Base-by-base conservation (phyloP, 257 asterid species). In the Salvia hispanica region DNA sequence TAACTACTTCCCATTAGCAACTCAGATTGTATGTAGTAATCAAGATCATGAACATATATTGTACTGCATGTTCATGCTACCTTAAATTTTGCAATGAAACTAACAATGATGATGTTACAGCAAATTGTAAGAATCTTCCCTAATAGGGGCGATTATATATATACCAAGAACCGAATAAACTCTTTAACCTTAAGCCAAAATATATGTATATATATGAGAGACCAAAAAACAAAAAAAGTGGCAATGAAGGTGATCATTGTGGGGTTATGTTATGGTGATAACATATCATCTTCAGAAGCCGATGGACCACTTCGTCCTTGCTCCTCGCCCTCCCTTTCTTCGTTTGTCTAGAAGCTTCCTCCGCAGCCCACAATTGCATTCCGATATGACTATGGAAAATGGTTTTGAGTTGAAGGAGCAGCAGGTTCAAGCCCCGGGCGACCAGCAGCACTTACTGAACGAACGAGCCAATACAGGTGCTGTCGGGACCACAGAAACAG, bases 281-380 rank as follows among this genome's bases (percentile, higher is more conserved):
- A 64, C 21, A 76, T 62, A 18, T 81, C 91, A 6, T 86, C 90
- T 37, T 87, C 97, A 51, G 91, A 87, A 43, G 84, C 84, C 9
- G 91, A 89, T 40, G 70, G 64, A 12, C 78, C 76, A 36, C 74
- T 70, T 58, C 73, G 74, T 31, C 66, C 86, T 54, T 78, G 85
- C 53, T 88, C 31, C 31, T 25, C 91, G 6, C 75, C 83, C 62
- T 85, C 86, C 79, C 79, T 81, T 7, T 80, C 90, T 5, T 66
- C 64, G 67, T 67, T 66, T 67, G 67, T 67, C 74, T 58, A 76
- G 79, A 18, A 72, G 57, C 64, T 83, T 83, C 72, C 78, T 70
- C n/a, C 80, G 74, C n/a, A n/a, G n/a, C 97, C 95, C 77, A 80
- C 72, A 66, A 82, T 88, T 58, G 91, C 96, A 76, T 83, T 88